Evolutionary conservation across 2,329 filamentous ascomycete genomes (phyloP).

Genomic region (Fusarium dlaminii): DNA sequence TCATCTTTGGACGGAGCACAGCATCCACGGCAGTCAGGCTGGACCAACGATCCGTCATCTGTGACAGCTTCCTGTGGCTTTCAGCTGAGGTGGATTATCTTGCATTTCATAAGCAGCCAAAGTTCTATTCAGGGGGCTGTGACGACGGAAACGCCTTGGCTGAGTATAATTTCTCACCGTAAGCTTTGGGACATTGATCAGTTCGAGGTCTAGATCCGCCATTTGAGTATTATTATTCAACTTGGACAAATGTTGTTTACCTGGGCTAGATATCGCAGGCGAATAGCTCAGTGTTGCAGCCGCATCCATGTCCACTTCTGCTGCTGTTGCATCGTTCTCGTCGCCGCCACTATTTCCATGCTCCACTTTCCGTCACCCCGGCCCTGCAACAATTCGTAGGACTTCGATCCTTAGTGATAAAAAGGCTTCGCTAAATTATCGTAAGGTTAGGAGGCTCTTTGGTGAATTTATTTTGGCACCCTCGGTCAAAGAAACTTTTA

Average conservation of each 20-base stretch:
- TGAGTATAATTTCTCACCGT: constrained; percentile 1
- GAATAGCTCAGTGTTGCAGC: background rate
- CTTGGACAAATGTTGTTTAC: background rate
- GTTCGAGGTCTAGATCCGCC: background rate
- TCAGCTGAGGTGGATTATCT: constrained; percentile 30
- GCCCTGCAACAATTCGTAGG: background rate
- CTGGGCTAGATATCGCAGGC: background rate
- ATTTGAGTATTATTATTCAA: background rate
- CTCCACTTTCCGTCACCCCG: constrained; percentile 30
- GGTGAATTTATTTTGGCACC: background rate
- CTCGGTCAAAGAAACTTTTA: background rate
- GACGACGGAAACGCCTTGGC: constrained; percentile 22
- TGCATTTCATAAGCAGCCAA: constrained; percentile 21
- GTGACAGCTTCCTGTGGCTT: constrained; percentile 23
- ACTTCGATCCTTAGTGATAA: background rate
- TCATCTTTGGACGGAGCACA: constrained; percentile 4
- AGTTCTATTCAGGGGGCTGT: constrained; percentile 13
- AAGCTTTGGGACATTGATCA: background rate
- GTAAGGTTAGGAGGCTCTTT: no score
- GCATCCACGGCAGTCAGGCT: background rate
- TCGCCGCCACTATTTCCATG: constrained; percentile 20
- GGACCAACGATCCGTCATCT: constrained; percentile 18
- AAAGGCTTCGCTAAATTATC: background rate
- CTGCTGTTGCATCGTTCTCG: background rate
- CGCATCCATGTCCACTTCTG: background rate